Percentiles rank a stretch among this genome's conserved stretches.
These are phyloP conservation scores for Pseudocohnilembus persalinus DNA, from an alignment of 169 alveolate species.

Conservation along the genomic window DNA sequence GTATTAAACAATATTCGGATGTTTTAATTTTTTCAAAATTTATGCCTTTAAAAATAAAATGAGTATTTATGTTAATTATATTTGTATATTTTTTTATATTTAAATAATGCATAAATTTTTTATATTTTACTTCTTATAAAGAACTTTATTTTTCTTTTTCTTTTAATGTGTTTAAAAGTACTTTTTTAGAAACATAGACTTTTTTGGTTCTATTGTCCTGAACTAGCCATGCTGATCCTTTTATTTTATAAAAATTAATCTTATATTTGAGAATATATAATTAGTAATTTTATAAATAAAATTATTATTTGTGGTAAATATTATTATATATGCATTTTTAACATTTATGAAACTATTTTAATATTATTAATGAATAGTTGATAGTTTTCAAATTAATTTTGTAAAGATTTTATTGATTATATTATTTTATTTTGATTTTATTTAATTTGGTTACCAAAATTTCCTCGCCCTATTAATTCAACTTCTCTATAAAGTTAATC, in stretches of 20 bases:
- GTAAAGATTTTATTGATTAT: no score
- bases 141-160: constrained; percentile 11
- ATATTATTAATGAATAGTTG: no score
- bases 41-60: no score
- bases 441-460: constrained; percentile 44
- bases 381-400: no score
- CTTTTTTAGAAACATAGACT: constrained; percentile 9
- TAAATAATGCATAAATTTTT: not conserved
- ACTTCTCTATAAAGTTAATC: constrained; percentile 47
- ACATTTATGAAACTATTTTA: no score
- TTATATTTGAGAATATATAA: no score
- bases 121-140: constrained; percentile 19
- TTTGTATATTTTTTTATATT: not conserved
- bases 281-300: no score
- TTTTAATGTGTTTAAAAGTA: not conserved
- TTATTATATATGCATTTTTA: not conserved
- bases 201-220: not conserved
- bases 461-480: constrained; percentile 69
- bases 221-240: constrained; percentile 18
- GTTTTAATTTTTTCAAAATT: constrained; percentile 71
- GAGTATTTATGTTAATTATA: constrained; percentile 17
- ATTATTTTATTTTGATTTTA: no score
- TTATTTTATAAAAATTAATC: not conserved
- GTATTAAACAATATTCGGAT: constrained; percentile 86
- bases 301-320: no score